phyloP scores from a whole-genome alignment of 352 stramenopile genomes.

The Pythium folliculosum region DNA sequence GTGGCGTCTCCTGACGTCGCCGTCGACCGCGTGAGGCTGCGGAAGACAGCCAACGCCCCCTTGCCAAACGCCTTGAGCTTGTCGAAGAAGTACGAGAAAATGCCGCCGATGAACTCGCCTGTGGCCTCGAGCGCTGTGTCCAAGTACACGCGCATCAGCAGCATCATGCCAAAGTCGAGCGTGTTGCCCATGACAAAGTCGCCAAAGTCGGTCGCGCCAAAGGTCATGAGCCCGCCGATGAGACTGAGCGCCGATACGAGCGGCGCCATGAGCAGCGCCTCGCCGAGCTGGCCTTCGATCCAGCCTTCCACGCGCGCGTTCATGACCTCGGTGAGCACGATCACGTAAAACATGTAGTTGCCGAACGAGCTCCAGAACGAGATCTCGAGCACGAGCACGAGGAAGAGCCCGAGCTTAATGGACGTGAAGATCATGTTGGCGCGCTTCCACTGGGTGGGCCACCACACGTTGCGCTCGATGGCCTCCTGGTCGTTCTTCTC shows the following conservation, averaged over 20 bases:
- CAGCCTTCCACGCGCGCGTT: slow-evolving; percentile 85
- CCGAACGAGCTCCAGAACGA: slow-evolving; percentile 96
- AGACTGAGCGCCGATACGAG: slow-evolving; percentile 90
- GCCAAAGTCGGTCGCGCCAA: slow-evolving; percentile 95
- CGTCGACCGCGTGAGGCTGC: slow-evolving; percentile 57
- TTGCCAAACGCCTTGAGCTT: slow-evolving; percentile 45
- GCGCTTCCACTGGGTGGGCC: slow-evolving; percentile 93
- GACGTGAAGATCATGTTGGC: slow-evolving; percentile 95
- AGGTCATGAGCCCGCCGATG: slow-evolving; percentile 92
- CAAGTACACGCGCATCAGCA: slow-evolving; percentile 93
- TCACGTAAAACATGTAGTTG: slow-evolving; percentile 96
- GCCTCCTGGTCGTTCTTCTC: slow-evolving; percentile 79
- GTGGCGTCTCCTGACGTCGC: background rate
- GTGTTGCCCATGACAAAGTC: slow-evolving; percentile 96
- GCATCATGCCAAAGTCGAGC: slow-evolving; percentile 94
- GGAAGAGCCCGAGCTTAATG: slow-evolving; percentile 91
- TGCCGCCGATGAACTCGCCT: slow-evolving; percentile 49
- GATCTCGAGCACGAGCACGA: slow-evolving; percentile 95
- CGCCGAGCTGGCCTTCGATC: slow-evolving; percentile 90
- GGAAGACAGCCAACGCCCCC: slow-evolving; percentile 43
- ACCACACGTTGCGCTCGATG: slow-evolving; percentile 80
- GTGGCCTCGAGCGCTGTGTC: slow-evolving; percentile 86
- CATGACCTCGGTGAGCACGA: slow-evolving; percentile 92
- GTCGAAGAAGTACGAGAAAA: slow-evolving; percentile 37
- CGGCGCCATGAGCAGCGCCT: slow-evolving; percentile 90